A percentile compares a stretch with the other conserved stretches of the same genome.
Evolutionary conservation across 148 eudicot genomes (phyloP).

Genomic region (Rhododendron griersonianum): DNA sequence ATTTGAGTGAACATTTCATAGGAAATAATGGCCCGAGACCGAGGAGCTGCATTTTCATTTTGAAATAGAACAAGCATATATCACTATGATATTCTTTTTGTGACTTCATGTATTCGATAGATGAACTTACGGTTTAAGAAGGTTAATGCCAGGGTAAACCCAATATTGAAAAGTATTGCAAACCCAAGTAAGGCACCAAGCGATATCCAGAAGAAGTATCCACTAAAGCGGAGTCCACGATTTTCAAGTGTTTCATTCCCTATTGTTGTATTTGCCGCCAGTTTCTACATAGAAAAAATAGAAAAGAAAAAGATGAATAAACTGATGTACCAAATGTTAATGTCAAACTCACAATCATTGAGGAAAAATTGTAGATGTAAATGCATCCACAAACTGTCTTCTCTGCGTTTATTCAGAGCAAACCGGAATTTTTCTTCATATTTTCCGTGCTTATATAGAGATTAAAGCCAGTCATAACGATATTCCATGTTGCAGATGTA

Average conservation of each 20-base stretch:
- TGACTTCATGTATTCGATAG: neutral
- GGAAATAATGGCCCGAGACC: slow-evolving; percentile 61
- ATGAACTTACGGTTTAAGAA: slow-evolving; percentile 53
- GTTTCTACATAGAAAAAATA: slow-evolving; percentile 23
- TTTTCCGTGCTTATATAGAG: no score
- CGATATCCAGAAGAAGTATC: no score
- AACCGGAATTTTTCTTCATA: no score
- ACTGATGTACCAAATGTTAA: no score
- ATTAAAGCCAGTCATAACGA: no score
- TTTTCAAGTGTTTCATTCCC: slow-evolving; percentile 52
- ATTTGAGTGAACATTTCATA: slow-evolving; percentile 45
- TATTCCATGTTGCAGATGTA: no score
- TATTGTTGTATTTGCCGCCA: slow-evolving; percentile 49
- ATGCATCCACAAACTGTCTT: no score
- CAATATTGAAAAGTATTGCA: no score
- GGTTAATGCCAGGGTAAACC: slow-evolving; percentile 1
- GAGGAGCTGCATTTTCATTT: slow-evolving; percentile 45
- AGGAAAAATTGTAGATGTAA: no score
- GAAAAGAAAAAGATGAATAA: neutral
- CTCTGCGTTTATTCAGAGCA: no score
- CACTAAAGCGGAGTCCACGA: slow-evolving; percentile 53
- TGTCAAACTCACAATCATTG: no score
- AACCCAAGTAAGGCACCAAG: no score
- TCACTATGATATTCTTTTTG: neutral
- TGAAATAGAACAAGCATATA: neutral